phyloP scores from a whole-genome alignment of 345 rosid species.

The Clausena lansium region DNA sequence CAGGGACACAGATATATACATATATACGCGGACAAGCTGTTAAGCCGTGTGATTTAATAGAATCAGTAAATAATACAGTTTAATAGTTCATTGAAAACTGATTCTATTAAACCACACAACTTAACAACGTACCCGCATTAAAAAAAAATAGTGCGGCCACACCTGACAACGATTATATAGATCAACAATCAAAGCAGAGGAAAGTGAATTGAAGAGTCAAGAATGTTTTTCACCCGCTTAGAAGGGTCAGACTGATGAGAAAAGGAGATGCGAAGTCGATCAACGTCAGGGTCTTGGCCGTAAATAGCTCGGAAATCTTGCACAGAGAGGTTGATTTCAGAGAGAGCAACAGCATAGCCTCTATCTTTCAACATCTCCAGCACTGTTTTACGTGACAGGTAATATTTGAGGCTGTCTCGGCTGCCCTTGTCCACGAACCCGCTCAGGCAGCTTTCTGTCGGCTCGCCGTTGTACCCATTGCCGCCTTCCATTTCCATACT shows the following conservation, averaged over 20 bases:
- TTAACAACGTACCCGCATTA: too few species aligned
- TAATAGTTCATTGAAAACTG: too few species aligned
- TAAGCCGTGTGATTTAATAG: too few species aligned
- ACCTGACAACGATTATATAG: too few species aligned
- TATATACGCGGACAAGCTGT: too few species aligned
- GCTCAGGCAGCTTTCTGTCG: constrained; percentile 42
- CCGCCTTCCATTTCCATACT: background rate
- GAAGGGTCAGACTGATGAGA: constrained; percentile 49
- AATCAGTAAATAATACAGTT: too few species aligned
- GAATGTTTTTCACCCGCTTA: constrained; percentile 45
- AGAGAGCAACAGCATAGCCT: constrained; percentile 58
- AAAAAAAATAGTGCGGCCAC: too few species aligned
- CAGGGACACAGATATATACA: too few species aligned
- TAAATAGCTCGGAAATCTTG: constrained; percentile 55
- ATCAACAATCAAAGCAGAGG: background rate
- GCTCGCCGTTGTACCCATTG: constrained; percentile 21
- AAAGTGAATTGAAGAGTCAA: background rate
- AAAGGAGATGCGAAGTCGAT: constrained; percentile 60
- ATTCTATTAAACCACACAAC: too few species aligned
- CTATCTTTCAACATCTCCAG: constrained; percentile 86
- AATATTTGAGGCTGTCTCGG: constrained; percentile 70
- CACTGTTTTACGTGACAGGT: constrained; percentile 60
- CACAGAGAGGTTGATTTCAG: constrained; percentile 69
- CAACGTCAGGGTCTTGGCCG: constrained; percentile 56
- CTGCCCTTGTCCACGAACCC: constrained; percentile 55